Evolutionary conservation across 352 stramenopile genomes (phyloP), one percentile per base, ranked within the genome.

Genomic region (Pythium periplocum): DNA sequence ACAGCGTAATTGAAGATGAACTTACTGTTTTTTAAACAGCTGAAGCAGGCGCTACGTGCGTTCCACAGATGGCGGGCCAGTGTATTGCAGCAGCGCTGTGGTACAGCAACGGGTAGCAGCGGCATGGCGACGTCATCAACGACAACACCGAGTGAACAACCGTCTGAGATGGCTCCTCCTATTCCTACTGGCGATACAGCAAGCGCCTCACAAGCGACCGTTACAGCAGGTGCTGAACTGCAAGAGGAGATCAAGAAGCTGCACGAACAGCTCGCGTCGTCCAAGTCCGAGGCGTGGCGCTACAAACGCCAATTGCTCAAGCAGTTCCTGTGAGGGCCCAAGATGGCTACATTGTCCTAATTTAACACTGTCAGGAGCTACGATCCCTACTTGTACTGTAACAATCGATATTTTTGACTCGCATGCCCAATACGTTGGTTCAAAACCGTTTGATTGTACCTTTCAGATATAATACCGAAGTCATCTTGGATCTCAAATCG

Each of bases 251-350:
- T 87, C 57, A 75, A 72, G 11, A 86, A 83, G 57, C 64, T 89
- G 4, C 75, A 87, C 39, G 68, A 87, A 10, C 76, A 89, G 48
- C 53, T 89, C 7, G 71, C 72, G 4, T 78, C 72, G 42, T 83
- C 75, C 45, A 88, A 87, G 58, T 83, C 75, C 4, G 76, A 87
- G 55, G 78, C 74, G 4, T 89, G 74, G 74, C 58, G 69, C 45
- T 87, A 88, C 75, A 91, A 89, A 59, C 73, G 76, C 10, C 81
- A 91, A 68, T 55, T 89, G 43, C 65, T 91, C 12, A 86, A 89
- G 62, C 74, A 91, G 49, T 88, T 87, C 35, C 51, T 89, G 6
- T 76, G 47, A 73, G 11, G 10, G n/a, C 17, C 43, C 9, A 48
- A 48, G 43, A 48, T 48, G 43, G 9, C 43, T 11, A 30, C 43